Conservation (phyloP, 768 basidiomycete genomes). For the Leccinum broughii region DNA sequence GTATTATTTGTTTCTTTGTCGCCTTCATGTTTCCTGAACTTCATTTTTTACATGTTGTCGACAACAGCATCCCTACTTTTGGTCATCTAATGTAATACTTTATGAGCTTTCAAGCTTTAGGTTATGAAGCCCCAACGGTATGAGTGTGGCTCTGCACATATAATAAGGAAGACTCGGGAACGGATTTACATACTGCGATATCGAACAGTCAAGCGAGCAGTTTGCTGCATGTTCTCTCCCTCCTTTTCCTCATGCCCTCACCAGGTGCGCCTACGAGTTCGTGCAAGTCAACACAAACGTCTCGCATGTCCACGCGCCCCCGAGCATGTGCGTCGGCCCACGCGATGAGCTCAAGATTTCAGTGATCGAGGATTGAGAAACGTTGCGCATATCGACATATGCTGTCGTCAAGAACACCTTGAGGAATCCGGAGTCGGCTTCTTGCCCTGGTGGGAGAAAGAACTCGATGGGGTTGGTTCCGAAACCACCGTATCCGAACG, state of each 20-base stretch:
- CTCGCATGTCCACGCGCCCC: constrained; percentile 17
- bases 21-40: not conserved
- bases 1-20: not conserved
- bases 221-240: not conserved
- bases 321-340: not conserved
- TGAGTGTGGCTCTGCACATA: not conserved
- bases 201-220: not conserved
- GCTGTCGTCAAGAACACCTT: constrained; percentile 22
- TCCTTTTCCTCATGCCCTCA: not conserved
- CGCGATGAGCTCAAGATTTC: constrained; percentile 4
- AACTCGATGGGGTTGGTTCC: constrained; percentile 22
- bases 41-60: not conserved
- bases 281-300: constrained; percentile 23
- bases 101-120: not conserved
- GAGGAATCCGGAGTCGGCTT: constrained; percentile 22
- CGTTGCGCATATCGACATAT: constrained; percentile 21
- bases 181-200: not conserved
- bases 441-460: constrained; percentile 2
- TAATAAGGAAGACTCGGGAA: not conserved
- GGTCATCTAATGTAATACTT: no score
- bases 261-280: not conserved
- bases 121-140: not conserved
- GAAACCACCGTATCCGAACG: constrained; percentile 23
- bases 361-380: constrained; percentile 10
- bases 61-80: not conserved